Evolutionary conservation across 73 alveolate genomes (phyloP).

Genomic region (Paramecium octaurelia): DNA sequence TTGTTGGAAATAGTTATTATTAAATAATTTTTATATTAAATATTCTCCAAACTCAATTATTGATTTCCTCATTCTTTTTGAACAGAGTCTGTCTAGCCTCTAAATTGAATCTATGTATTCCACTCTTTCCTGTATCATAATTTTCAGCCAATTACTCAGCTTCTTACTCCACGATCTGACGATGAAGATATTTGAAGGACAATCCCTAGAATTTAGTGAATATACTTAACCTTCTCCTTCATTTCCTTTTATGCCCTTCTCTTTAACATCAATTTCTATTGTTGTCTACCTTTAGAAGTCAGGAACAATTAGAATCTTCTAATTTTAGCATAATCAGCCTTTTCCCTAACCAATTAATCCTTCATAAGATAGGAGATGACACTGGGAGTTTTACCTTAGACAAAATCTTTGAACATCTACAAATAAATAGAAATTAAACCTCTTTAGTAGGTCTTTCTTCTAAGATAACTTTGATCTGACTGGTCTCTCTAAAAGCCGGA

Average conservation of each 20-base stretch:
- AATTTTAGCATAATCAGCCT: background rate
- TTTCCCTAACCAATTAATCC: background rate
- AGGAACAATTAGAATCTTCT: background rate
- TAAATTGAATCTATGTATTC: background rate
- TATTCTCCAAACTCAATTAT: background rate
- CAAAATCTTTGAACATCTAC: slow-evolving; percentile 15
- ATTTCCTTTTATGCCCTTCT: slow-evolving; percentile 22
- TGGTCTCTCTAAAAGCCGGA: background rate
- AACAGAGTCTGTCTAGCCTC: slow-evolving; percentile 8
- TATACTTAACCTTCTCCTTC: background rate
- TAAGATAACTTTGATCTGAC: background rate
- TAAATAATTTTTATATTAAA: background rate
- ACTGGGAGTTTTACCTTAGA: background rate
- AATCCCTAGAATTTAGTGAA: background rate
- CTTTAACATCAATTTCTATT: slow-evolving; percentile 11
- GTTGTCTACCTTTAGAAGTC: slow-evolving; percentile 6
- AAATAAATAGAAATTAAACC: background rate
- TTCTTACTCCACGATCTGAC: background rate
- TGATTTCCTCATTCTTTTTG: background rate
- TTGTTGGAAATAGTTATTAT: background rate
- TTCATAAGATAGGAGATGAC: background rate
- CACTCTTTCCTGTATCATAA: slow-evolving; percentile 6
- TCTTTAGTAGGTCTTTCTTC: slow-evolving; percentile 35
- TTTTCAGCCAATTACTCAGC: background rate
- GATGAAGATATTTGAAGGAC: background rate